Conservation (phyloP, 768 basidiomycete genomes). For the Pulveroboletus sp. region DNA sequence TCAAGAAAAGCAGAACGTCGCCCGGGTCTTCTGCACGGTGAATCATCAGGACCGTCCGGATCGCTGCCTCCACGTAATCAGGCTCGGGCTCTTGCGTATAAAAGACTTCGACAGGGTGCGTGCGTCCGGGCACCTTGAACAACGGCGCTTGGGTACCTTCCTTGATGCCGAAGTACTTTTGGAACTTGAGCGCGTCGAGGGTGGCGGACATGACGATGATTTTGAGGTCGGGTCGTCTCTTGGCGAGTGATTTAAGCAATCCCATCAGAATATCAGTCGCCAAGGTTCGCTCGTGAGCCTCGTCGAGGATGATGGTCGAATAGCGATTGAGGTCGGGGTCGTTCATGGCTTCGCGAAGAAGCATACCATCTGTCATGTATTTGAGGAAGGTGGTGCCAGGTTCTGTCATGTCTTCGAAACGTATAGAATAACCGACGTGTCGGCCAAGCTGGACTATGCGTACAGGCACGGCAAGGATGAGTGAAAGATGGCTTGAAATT, state of each 20-base stretch:
- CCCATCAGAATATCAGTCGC: constrained; percentile 99
- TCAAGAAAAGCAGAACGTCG: constrained; percentile 91
- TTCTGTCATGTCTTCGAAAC: constrained; percentile 82
- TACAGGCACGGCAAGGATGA: constrained; percentile 6
- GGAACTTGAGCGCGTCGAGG: constrained; percentile 94
- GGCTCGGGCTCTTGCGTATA: constrained; percentile 90
- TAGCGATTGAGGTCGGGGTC: constrained; percentile 86
- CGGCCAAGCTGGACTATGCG: constrained; percentile 79
- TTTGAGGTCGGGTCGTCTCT: constrained; percentile 83
- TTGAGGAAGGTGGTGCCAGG: constrained; percentile 95
- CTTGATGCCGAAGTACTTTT: constrained; percentile 78
- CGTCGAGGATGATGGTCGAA: constrained; percentile 97
- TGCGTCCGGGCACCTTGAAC: constrained; percentile 89
- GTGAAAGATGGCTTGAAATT: not conserved
- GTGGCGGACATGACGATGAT: constrained; percentile 99
- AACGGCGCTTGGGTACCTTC: constrained; percentile 53
- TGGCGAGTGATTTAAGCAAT: constrained; percentile 80
- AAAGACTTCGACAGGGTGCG: constrained; percentile 94
- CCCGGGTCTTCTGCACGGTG: constrained; percentile 93
- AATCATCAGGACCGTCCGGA: constrained; percentile 94
- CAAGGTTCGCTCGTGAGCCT: constrained; percentile 96
- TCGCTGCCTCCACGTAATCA: constrained; percentile 96
- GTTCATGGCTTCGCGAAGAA: constrained; percentile 97
- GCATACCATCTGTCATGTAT: constrained; percentile 99
- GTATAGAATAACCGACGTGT: constrained; percentile 96